Percentiles rank a stretch among this genome's conserved stretches.
phyloP scores from a whole-genome alignment of 2,329 filamentous ascomycete species.

The Decorospora gaudefroyi region DNA sequence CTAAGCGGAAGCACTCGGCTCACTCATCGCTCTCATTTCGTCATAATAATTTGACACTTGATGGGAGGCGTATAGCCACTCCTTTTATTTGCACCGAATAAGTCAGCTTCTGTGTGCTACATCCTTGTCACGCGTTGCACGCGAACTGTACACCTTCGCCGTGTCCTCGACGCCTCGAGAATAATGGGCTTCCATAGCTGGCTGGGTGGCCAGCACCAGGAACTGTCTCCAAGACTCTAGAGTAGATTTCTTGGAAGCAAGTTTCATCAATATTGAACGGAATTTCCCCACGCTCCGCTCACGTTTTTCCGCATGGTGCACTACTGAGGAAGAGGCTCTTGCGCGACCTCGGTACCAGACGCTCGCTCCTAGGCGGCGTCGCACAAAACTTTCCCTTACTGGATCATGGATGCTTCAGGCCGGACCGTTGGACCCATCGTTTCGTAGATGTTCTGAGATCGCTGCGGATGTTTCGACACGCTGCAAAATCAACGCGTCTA shows the following conservation, averaged over 20 bases:
- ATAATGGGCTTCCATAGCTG: no score
- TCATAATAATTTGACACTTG: conserved; percentile 36
- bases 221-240: conserved; percentile 1
- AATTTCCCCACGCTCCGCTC: conserved; percentile 25
- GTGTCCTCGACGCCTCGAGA: conserved; percentile 3
- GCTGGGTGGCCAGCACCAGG: no score
- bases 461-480: conserved; percentile 19
- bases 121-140: conserved; percentile 18
- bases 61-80: conserved; percentile 24
- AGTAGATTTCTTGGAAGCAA: conserved; percentile 2
- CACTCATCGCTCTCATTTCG: conserved; percentile 33
- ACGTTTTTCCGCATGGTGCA: conserved; percentile 32
- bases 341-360: conserved; percentile 38
- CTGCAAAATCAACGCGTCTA: conserved; percentile 17
- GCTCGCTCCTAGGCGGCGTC: conserved; percentile 32
- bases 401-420: conserved; percentile 24
- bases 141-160: conserved; percentile 1
- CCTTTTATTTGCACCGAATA: conserved; percentile 35
- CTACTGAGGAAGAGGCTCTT: conserved; percentile 32
- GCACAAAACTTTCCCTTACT: conserved; percentile 33
- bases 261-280: conserved; percentile 10
- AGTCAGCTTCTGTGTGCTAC: conserved; percentile 16
- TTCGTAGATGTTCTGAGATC: conserved; percentile 18
- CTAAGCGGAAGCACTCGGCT: conserved; percentile 11
- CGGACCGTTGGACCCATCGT: conserved; percentile 20